Percentiles rank a stretch among this genome's conserved stretches.
Conservation (phyloP, 1,284 basidiomycete genomes). For the Ganoderma sp. region DNA sequence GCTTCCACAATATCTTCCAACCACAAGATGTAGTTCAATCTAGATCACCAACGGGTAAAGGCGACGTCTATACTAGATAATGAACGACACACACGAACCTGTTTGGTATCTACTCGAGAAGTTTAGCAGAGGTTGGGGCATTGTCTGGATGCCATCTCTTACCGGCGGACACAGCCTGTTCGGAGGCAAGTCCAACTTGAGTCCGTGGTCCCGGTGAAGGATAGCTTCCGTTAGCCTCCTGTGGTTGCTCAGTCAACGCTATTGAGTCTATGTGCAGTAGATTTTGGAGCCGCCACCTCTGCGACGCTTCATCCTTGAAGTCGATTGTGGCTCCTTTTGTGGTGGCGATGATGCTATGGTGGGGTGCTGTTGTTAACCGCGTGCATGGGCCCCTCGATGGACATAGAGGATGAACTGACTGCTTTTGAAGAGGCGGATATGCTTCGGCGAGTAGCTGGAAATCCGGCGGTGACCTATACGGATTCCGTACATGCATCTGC, state of each 20-base stretch:
- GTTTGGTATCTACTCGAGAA: conserved; percentile 65
- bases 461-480: conserved; percentile 63
- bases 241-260: not conserved
- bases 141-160: conserved; percentile 12
- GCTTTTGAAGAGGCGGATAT: conserved; percentile 64
- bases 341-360: conserved; percentile 42
- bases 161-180: conserved; percentile 89
- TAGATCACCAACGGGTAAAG: conserved; percentile 36
- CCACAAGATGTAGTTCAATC: conserved; percentile 80
- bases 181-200: conserved; percentile 66
- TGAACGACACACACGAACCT: conserved; percentile 46
- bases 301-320: conserved; percentile 71
- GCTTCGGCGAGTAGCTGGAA: conserved; percentile 65
- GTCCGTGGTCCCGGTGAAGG: conserved; percentile 73
- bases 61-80: not conserved
- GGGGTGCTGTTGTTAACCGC: not conserved
- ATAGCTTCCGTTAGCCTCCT: conserved; percentile 82
- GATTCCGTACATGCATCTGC: conserved; percentile 67
- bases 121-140: not conserved
- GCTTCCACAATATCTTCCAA: conserved; percentile 64
- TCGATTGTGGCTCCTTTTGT: conserved; percentile 60
- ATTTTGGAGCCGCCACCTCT: conserved; percentile 54
- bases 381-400: not conserved
- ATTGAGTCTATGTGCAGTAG: not conserved
- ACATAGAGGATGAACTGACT: conserved; percentile 51